Conservation (phyloP, 2,329 filamentous ascomycete genomes). For the Colletotrichum sp. region DNA sequence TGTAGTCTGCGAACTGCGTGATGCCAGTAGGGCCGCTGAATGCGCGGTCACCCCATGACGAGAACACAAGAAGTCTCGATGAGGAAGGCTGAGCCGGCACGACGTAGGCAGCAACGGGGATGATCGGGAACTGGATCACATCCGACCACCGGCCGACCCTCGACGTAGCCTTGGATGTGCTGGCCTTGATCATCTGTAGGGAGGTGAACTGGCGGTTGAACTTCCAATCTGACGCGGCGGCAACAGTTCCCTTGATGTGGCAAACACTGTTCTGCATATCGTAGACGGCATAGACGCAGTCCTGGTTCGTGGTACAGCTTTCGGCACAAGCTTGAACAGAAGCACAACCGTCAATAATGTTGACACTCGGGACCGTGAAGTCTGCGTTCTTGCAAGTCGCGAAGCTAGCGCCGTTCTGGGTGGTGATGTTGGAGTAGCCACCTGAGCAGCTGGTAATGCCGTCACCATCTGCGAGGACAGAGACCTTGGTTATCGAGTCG, state of each 20-base stretch:
- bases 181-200: constrained; percentile 24
- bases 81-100: constrained; percentile 27
- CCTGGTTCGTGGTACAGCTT: constrained; percentile 10
- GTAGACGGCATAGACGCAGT: constrained; percentile 21
- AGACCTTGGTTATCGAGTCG: background rate
- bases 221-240: constrained; percentile 13
- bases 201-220: constrained; percentile 22
- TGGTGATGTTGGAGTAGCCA: background rate
- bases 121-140: constrained; percentile 26
- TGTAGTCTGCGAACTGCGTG: constrained; percentile 26
- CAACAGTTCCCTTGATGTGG: constrained; percentile 21
- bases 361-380: constrained; percentile 7
- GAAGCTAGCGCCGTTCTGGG: background rate
- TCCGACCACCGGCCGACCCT: constrained; percentile 27
- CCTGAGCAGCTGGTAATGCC: background rate
- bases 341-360: constrained; percentile 1
- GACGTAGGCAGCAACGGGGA: constrained; percentile 31
- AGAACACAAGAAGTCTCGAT: constrained; percentile 26
- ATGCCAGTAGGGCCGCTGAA: constrained; percentile 23
- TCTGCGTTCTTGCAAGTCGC: constrained; percentile 17
- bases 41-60: constrained; percentile 27
- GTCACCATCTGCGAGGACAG: background rate
- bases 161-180: constrained; percentile 17
- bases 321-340: constrained; percentile 18
- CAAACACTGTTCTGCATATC: constrained; percentile 24